phyloP scores from a whole-genome alignment of 2,329 filamentous ascomycete species.

The Thyridium curvatum region DNA sequence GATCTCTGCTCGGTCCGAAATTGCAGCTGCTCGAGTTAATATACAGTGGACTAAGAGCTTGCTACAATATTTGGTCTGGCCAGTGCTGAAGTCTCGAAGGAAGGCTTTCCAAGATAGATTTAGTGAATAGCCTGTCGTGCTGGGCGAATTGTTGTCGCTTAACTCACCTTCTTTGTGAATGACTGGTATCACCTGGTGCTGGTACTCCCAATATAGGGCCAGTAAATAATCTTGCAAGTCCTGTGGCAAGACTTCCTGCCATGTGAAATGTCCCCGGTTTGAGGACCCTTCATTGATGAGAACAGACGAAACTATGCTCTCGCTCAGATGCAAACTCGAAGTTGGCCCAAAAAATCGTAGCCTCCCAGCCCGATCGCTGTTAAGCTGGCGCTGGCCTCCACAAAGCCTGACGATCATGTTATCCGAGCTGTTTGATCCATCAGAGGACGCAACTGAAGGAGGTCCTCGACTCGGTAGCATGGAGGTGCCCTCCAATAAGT shows the following conservation, averaged over 20 bases:
- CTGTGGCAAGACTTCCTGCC: neutral
- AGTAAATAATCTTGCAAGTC: conserved; percentile 1
- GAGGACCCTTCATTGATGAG: neutral
- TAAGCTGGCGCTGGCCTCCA: neutral
- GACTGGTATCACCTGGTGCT: neutral
- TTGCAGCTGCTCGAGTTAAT: conserved; percentile 1
- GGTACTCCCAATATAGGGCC: conserved; percentile 2
- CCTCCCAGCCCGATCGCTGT: neutral
- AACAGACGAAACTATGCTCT: conserved; percentile 1
- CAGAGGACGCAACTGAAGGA: no score
- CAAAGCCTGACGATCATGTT: conserved; percentile 3
- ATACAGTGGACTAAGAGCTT: conserved; percentile 6
- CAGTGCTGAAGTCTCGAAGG: conserved; percentile 3
- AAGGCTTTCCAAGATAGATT: conserved; percentile 2
- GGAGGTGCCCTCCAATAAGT: no score
- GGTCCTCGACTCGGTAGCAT: no score
- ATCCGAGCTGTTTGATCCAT: neutral
- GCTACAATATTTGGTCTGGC: conserved; percentile 5
- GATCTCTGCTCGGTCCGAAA: conserved; percentile 2
- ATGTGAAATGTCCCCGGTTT: neutral
- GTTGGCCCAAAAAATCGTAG: conserved; percentile 1
- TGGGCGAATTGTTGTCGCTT: neutral
- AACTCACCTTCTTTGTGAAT: conserved; percentile 2
- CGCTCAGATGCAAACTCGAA: conserved; percentile 1
- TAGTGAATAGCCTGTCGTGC: neutral